Evolutionary conservation across 768 basidiomycete genomes (phyloP).

Genomic region (Collybia nuda): DNA sequence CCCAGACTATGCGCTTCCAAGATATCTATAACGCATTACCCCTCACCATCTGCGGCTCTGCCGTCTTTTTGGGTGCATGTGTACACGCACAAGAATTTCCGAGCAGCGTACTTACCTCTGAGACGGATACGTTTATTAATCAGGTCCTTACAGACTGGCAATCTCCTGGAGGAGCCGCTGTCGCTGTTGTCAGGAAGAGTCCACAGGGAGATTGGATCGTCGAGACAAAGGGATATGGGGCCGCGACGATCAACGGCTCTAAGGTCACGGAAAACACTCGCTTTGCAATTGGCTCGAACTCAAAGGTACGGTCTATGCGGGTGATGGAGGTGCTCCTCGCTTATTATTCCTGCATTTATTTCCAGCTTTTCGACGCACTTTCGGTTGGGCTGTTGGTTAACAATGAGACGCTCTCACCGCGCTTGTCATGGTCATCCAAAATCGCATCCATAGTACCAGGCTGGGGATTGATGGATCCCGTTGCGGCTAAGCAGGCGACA

Average conservation of each 20-base stretch:
- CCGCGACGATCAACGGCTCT: conserved; percentile 19
- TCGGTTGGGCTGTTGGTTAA: conserved; percentile 23
- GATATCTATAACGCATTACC: too few relatives aligned
- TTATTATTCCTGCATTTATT: background rate
- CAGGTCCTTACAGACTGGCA: conserved; percentile 21
- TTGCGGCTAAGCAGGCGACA: conserved; percentile 20
- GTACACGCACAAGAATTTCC: background rate
- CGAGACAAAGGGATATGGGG: conserved; percentile 30
- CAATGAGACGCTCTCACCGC: conserved; percentile 21
- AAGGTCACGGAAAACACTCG: conserved; percentile 22
- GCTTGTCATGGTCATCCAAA: conserved; percentile 22
- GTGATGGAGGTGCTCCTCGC: background rate
- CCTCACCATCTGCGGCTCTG: background rate
- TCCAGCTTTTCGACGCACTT: conserved; percentile 21
- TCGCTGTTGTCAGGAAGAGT: background rate
- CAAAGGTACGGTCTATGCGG: conserved; percentile 17
- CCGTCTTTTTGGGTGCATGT: background rate
- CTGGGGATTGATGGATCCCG: conserved; percentile 21
- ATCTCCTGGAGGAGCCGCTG: conserved; percentile 20
- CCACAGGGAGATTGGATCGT: conserved; percentile 22
- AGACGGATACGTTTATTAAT: conserved; percentile 19
- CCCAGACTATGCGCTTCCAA: too few relatives aligned
- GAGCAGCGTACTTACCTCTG: conserved; percentile 10
- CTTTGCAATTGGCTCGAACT: conserved; percentile 27
- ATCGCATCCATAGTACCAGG: conserved; percentile 20